Percentiles rank a stretch among this genome's conserved stretches.
These are phyloP conservation scores for Globisporangium barbulae DNA, from an alignment of 352 stramenopile species.

Conservation along the genomic window DNA sequence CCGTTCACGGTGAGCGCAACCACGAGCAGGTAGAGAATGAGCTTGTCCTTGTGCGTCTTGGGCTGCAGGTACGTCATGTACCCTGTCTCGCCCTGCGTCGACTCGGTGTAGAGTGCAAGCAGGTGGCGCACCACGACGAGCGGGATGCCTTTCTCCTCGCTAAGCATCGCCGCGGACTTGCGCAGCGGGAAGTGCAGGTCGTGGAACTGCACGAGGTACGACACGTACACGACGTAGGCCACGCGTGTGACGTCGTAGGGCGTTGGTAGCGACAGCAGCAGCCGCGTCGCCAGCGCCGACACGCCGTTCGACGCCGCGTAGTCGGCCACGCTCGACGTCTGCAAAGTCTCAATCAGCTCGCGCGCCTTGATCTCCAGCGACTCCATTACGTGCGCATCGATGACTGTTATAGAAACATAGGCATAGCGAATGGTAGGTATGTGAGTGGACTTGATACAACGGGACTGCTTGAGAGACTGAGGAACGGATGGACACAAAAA, in stretches of 20 bases:
- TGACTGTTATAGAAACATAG: constrained; percentile 32
- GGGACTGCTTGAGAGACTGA: not conserved
- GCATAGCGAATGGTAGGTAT: too few relatives aligned
- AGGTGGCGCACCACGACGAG: constrained; percentile 68
- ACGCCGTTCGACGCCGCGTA: constrained; percentile 45
- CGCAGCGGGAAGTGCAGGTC: constrained; percentile 54
- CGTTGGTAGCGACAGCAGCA: constrained; percentile 64
- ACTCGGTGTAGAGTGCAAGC: constrained; percentile 65
- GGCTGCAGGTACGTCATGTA: constrained; percentile 67
- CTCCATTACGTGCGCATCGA: constrained; percentile 66
- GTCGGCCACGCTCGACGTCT: constrained; percentile 52
- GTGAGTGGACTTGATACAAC: too few relatives aligned
- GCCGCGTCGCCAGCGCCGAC: constrained; percentile 47
- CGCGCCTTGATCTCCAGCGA: constrained; percentile 73
- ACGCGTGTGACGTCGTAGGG: constrained; percentile 73
- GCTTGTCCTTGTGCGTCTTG: constrained; percentile 81
- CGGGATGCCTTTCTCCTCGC: constrained; percentile 73
- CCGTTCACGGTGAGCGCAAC: constrained; percentile 69
- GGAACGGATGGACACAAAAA: not conserved
- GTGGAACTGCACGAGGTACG: constrained; percentile 71
- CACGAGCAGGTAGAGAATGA: constrained; percentile 72
- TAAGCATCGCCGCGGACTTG: constrained; percentile 65
- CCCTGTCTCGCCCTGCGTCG: constrained; percentile 48
- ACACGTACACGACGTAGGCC: constrained; percentile 66
- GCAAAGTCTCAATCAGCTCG: constrained; percentile 61